Conservation (phyloP, 2,329 filamentous ascomycete species). For the Fusarium cyanostomum region DNA sequence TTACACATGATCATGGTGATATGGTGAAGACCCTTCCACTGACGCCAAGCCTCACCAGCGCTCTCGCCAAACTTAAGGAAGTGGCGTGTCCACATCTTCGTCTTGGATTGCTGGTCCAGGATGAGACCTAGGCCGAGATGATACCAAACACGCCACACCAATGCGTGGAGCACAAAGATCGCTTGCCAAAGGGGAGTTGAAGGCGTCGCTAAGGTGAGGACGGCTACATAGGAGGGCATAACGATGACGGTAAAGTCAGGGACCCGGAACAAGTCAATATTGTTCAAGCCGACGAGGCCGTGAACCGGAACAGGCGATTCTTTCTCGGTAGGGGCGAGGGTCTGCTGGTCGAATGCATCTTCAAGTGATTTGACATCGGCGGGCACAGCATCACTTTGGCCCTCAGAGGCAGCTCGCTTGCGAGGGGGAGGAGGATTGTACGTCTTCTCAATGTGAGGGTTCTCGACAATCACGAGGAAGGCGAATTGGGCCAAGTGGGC, state of each 20-base stretch:
- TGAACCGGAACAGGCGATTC: constrained; percentile 74
- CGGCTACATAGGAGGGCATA: constrained; percentile 77
- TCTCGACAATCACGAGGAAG: constrained; percentile 92
- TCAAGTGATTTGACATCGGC: constrained; percentile 39
- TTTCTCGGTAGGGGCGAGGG: constrained; percentile 37
- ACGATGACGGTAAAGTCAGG: constrained; percentile 85
- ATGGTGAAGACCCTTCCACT: constrained; percentile 97
- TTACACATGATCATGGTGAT: constrained; percentile 92
- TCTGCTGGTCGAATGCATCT: constrained; percentile 39
- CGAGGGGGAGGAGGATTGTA: constrained; percentile 91
- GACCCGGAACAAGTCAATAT: constrained; percentile 87
- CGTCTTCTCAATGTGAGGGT: constrained; percentile 96
- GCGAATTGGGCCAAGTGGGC: constrained; percentile 94
- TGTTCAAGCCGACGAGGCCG: constrained; percentile 82
- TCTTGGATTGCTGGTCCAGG: constrained; percentile 84
- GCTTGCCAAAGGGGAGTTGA: constrained; percentile 78
- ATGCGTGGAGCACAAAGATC: constrained; percentile 82
- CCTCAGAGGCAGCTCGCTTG: constrained; percentile 56
- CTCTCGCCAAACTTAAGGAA: constrained; percentile 97
- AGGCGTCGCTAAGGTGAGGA: constrained; percentile 79
- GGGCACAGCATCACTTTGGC: constrained; percentile 44
- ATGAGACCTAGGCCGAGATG: constrained; percentile 87
- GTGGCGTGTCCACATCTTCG: constrained; percentile 95
- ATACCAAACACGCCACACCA: constrained; percentile 91
- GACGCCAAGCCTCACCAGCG: constrained; percentile 90